These are phyloP conservation scores for Clavispora asparagi DNA, from an alignment of 805 yeast genomes.

Conservation along the genomic window DNA sequence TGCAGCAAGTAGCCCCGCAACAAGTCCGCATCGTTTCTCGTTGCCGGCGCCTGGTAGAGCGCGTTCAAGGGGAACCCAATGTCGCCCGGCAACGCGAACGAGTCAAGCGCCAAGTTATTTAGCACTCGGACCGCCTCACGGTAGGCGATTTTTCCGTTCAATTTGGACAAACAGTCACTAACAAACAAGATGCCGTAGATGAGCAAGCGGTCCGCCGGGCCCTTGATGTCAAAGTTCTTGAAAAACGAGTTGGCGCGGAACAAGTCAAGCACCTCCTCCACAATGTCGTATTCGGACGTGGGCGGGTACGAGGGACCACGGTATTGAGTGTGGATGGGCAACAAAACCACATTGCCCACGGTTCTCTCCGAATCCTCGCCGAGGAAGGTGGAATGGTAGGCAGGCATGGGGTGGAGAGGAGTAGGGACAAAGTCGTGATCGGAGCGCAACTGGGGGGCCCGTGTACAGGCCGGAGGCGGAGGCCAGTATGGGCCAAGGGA, in stretches of 20 bases:
- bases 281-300: conserved; percentile 71
- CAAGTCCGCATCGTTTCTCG: conserved; percentile 70
- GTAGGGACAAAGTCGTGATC: neutral
- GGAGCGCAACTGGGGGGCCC: neutral
- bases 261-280: conserved; percentile 86
- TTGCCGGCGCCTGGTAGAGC: conserved; percentile 66
- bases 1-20: conserved; percentile 81
- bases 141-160: conserved; percentile 44
- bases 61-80: conserved; percentile 89
- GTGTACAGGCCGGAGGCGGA: neutral
- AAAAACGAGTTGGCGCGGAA: conserved; percentile 96
- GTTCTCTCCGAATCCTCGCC: conserved; percentile 53
- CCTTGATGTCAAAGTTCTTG: conserved; percentile 94
- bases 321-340: conserved; percentile 78
- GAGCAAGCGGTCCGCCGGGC: conserved; percentile 86
- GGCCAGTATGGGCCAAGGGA: neutral
- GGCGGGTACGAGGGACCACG: conserved; percentile 90
- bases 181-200: conserved; percentile 90
- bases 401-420: conserved; percentile 38
- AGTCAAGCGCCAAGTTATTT: conserved; percentile 81
- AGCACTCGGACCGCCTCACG: conserved; percentile 63
- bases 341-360: conserved; percentile 75
- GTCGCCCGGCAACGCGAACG: conserved; percentile 91
- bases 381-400: conserved; percentile 76
- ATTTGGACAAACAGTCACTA: conserved; percentile 73